Base-by-base conservation (phyloP, 768 basidiomycete genomes). In the Cyclocybe aegerita region DNA sequence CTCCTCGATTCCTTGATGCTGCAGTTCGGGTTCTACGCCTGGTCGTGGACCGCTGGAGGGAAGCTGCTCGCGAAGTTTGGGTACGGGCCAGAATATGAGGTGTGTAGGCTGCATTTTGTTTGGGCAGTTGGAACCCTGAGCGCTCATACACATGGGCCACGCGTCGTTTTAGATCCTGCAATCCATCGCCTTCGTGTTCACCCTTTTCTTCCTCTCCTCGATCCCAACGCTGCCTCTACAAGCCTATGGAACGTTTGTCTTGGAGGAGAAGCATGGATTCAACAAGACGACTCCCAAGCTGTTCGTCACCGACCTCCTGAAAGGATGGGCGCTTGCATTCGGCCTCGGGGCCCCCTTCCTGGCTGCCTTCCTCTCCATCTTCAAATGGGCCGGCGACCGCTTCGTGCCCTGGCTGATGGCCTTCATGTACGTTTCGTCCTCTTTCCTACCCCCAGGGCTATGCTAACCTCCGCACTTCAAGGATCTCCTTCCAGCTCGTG, bases 261-360 rank as follows among this genome's bases (percentile, higher is more conserved):
- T 98, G 35, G 97, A 98, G 70, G 88, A 96, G 65, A 88, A 86
- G 56, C 93, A 97, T 56, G 95, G 95, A 0, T 98, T 98, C 78
- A 99, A 98, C 79, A 97, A 98, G 72, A 94, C 85, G 4, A 91
- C 93, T 0, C 80, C 82, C 1, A 59, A 60, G 11, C 72, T 95
- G 3, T 98, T 91, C 67, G 65, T 93, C 46, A 70, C 77, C 2
- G 96, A 99, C 67, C 64, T 90, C 34, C 30, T 95, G 60, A 98
- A 97, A 67, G 77, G 83, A 31, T 93, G 85, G 87, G 70, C 71
- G 8, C 65, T 96, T 45, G 82, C 80, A 8, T 77, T 86, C 50
- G 79, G 68, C 38, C 73, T 98, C 12, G 92, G 94, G 6, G 75
- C 86, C 0, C 96, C 96, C 0, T 89, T 97, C 73, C 77, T 97